Base-by-base conservation (phyloP, 192 early-diverging fungal genomes). In the Linderina pennispora region DNA sequence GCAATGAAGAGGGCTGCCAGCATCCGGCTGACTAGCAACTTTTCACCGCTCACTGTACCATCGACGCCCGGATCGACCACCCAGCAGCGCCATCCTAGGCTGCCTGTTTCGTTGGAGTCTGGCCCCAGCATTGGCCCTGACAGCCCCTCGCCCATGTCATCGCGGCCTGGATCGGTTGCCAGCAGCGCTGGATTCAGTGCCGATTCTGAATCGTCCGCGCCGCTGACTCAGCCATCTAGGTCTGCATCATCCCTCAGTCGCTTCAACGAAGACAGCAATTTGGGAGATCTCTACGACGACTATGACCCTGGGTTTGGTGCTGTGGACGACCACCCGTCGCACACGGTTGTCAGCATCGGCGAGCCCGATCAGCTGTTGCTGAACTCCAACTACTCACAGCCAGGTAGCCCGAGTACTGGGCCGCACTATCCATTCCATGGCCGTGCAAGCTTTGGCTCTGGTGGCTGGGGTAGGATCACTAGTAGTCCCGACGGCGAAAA, bases 11-110 rank as follows among this genome's bases (percentile, higher is more conserved):
- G 46, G 32, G 31, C 23, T 8, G 42, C 59, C 3, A 46, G 58
- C 16, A n/a, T 16, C 24, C 55, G 48, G 0, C 48, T 71, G 48
- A 50, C 62, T 15, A 71, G 67, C 52, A 71, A 63, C 40, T 59
- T 71, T 52, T 71, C 67, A 21, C 68, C 68, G 32, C 34, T 71
- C 23, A 71, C 68, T 4, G 28, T 71, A n/a, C 49, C 68, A 11
- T 71, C 68, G 31, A 56, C 68, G 14, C 68, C 61, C 3, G 68
- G 68, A 2, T 71, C 61, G 11, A 11, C 28, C 5, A 31, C 28
- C 28, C 11, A 31, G 5, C 5, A n/a, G n/a, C n/a, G n/a, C n/a
- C n/a, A n/a, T n/a, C n/a, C n/a, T n/a, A n/a, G n/a, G n/a, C n/a
- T n/a, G n/a, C n/a, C n/a, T n/a, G 8, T 54, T 45, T 25, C 43